Conservation (phyloP, 495 filamentous ascomycete genomes). For the Aspergillus coremiiformis region DNA sequence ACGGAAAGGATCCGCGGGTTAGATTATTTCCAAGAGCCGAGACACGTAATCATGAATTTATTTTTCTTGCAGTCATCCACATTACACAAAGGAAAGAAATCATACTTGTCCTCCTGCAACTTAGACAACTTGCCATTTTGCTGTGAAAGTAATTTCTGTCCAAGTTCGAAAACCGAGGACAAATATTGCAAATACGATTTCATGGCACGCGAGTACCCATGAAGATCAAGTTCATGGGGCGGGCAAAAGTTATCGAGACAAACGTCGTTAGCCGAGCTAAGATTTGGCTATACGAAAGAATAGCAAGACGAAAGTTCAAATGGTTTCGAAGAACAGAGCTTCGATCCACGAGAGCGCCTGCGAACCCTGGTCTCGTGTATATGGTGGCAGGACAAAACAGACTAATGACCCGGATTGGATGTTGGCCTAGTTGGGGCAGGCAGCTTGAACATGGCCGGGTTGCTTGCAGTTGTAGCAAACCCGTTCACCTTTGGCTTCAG, state of each 20-base stretch:
- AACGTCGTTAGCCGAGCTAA: conserved; percentile 21
- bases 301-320: conserved; percentile 6
- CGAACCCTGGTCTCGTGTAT: conserved; percentile 11
- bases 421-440: conserved; percentile 65
- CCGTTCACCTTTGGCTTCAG: conserved; percentile 80
- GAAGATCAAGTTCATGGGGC: neutral
- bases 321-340: conserved; percentile 14
- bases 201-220: conserved; percentile 4
- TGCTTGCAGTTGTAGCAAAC: conserved; percentile 99
- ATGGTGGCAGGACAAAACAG: conserved; percentile 16
- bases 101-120: conserved; percentile 23
- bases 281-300: conserved; percentile 6
- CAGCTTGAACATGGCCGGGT: conserved; percentile 88
- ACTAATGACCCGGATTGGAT: conserved; percentile 19
- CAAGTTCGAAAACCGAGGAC: conserved; percentile 10
- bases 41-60: neutral
- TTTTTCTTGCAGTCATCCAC: conserved; percentile 11
- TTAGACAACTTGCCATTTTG: conserved; percentile 23
- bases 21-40: conserved; percentile 1
- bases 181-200: conserved; percentile 11
- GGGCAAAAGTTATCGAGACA: neutral
- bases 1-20: no score
- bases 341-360: conserved; percentile 7
- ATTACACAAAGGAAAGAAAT: conserved; percentile 17
- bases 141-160: conserved; percentile 9